phyloP scores from a whole-genome alignment of 495 filamentous ascomycete genomes.

The Hypoxylon fragiforme region DNA sequence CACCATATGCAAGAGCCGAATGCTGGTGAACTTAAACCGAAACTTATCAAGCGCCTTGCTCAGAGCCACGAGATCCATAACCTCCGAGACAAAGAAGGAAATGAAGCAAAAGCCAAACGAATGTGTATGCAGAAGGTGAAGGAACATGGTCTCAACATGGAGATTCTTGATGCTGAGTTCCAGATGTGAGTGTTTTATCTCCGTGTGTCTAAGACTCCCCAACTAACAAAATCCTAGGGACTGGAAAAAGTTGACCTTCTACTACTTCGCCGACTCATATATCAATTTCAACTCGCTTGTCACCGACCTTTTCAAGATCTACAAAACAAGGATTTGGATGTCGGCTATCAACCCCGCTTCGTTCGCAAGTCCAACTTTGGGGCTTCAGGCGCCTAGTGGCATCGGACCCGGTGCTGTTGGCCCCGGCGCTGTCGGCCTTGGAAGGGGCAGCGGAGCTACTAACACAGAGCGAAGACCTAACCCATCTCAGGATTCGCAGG shows the following conservation, averaged over 20 bases:
- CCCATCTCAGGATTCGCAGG: slow-evolving; percentile 47
- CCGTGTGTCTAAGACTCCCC: background rate
- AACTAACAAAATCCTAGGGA: slow-evolving; percentile 63
- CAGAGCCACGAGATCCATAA: slow-evolving; percentile 85
- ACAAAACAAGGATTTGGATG: slow-evolving; percentile 99
- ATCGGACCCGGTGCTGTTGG: slow-evolving; percentile 64
- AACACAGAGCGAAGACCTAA: slow-evolving; percentile 53
- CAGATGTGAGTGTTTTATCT: slow-evolving; percentile 75
- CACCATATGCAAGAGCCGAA: slow-evolving; percentile 76
- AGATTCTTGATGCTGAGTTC: slow-evolving; percentile 98
- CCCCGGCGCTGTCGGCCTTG: slow-evolving; percentile 60
- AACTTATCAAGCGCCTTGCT: slow-evolving; percentile 92
- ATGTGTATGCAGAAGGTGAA: slow-evolving; percentile 94
- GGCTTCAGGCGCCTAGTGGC: slow-evolving; percentile 67
- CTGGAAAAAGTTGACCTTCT: slow-evolving; percentile 98
- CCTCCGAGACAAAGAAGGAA: slow-evolving; percentile 92
- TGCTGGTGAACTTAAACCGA: slow-evolving; percentile 81
- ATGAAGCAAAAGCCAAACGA: slow-evolving; percentile 95
- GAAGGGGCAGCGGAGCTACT: slow-evolving; percentile 40
- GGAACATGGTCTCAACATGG: slow-evolving; percentile 94
- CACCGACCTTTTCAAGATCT: slow-evolving; percentile 97
- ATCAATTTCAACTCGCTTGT: slow-evolving; percentile 99
- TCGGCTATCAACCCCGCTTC: slow-evolving; percentile 97
- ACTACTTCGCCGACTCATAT: slow-evolving; percentile 96
- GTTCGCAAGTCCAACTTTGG: slow-evolving; percentile 80